These are phyloP conservation scores for Globisporangium middletonii DNA, from an alignment of 352 stramenopile species.

Conservation along the genomic window DNA sequence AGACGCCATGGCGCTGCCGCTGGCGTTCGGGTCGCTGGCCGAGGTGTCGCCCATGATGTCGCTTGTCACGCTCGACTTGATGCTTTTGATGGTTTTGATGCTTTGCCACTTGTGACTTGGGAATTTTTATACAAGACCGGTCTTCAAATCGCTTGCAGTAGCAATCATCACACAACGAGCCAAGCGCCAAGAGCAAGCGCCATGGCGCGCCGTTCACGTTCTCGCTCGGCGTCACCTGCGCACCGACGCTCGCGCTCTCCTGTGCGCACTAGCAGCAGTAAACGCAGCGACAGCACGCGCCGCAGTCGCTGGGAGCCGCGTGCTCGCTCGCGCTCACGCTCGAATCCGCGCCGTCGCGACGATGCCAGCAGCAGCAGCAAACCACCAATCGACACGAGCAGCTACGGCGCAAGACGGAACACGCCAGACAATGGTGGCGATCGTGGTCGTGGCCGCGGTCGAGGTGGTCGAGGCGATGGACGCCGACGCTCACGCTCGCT, in stretches of 20 bases:
- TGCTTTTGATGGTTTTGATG: no score
- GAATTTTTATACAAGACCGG: no score
- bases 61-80: no score
- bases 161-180: no score
- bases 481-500: conserved; percentile 19
- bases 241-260: conserved; percentile 3
- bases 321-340: background rate
- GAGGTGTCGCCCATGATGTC: background rate
- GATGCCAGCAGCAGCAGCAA: conserved; percentile 4
- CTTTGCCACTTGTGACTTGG: background rate
- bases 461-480: background rate
- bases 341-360: conserved; percentile 9
- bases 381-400: no score
- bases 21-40: background rate
- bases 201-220: background rate
- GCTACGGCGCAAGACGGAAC: background rate
- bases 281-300: background rate
- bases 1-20: background rate
- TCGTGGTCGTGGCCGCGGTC: no score
- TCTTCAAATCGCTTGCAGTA: no score
- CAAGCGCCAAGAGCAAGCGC: no score
- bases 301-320: background rate
- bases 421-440: background rate
- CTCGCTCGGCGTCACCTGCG: conserved; percentile 1
- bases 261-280: background rate